phyloP scores from a whole-genome alignment of 306 rosid genomes.

The Sicyos edulis region DNA sequence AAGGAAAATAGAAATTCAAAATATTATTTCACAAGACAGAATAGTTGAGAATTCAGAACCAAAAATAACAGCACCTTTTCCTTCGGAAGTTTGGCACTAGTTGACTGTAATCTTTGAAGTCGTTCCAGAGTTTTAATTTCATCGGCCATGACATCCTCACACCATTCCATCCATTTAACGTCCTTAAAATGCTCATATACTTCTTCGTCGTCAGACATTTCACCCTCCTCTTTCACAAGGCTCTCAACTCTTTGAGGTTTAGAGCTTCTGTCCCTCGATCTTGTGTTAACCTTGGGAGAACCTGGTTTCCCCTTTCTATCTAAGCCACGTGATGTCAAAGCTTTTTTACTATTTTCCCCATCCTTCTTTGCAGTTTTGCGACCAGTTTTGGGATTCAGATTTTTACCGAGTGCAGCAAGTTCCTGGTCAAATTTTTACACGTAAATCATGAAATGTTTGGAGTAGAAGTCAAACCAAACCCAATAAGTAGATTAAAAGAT shows the following conservation, averaged over 20 bases:
- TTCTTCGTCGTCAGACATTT: slow-evolving; percentile 95
- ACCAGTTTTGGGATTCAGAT: slow-evolving; percentile 52
- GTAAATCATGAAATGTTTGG: background rate
- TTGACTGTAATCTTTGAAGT: slow-evolving; percentile 79
- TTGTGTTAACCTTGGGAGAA: slow-evolving; percentile 45
- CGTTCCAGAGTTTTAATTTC: slow-evolving; percentile 81
- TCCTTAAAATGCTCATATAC: slow-evolving; percentile 97
- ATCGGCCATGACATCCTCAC: slow-evolving; percentile 84
- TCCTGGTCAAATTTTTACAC: slow-evolving; percentile 40
- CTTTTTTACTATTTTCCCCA: slow-evolving; percentile 45
- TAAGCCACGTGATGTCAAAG: slow-evolving; percentile 39
- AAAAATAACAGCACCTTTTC: slow-evolving; percentile 50
- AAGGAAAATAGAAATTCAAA: background rate
- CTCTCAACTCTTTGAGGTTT: slow-evolving; percentile 72
- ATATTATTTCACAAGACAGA: slow-evolving; percentile 12
- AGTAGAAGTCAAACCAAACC: background rate
- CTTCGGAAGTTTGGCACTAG: slow-evolving; percentile 92
- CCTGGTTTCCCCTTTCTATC: slow-evolving; percentile 60
- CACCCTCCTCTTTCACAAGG: slow-evolving; percentile 93
- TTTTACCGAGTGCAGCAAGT: slow-evolving; percentile 72
- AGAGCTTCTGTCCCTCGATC: slow-evolving; percentile 44
- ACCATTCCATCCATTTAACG: slow-evolving; percentile 99
- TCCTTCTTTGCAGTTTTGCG: slow-evolving; percentile 79
- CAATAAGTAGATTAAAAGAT: background rate
- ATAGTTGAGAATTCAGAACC: slow-evolving; percentile 4